A percentile compares a stretch with the other conserved stretches of the same genome.
These are phyloP conservation scores for Chenopodium album DNA, from an alignment of 148 eudicot genomes.

Conservation along the genomic window DNA sequence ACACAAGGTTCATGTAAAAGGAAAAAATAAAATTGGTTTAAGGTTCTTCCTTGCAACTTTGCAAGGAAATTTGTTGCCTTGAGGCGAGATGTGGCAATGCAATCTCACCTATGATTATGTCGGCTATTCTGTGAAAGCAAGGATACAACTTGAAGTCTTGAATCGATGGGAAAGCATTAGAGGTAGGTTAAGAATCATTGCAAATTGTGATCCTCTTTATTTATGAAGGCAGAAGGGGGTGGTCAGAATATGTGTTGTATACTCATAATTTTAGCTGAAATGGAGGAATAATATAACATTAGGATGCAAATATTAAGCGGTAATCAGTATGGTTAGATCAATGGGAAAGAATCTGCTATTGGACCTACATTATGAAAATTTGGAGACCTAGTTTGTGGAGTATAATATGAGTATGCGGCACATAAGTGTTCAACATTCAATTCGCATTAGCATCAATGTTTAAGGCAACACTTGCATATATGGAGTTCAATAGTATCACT, in stretches of 20 bases:
- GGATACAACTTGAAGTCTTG: background rate
- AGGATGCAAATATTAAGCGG: background rate
- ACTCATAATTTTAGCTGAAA: background rate
- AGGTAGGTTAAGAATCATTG: background rate
- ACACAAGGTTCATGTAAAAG: no score
- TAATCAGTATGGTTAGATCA: background rate
- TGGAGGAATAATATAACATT: background rate
- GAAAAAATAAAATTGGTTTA: no score
- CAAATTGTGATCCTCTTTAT: background rate
- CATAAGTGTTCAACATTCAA: background rate
- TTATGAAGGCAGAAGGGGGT: background rate
- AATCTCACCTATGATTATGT: background rate
- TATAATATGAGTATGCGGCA: background rate
- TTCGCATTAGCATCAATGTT: background rate
- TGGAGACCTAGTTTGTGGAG: background rate
- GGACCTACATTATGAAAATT: background rate
- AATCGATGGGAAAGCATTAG: background rate
- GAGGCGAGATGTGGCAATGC: background rate
- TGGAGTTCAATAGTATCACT: background rate
- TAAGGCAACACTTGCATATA: background rate
- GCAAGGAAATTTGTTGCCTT: background rate
- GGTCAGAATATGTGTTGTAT: background rate
- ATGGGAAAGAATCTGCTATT: background rate
- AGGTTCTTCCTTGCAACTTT: no score
- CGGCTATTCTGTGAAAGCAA: background rate